Evolutionary conservation across 371 early-diverging fungal species (phyloP).

Genomic region (Syncephalastrum contaminatum): DNA sequence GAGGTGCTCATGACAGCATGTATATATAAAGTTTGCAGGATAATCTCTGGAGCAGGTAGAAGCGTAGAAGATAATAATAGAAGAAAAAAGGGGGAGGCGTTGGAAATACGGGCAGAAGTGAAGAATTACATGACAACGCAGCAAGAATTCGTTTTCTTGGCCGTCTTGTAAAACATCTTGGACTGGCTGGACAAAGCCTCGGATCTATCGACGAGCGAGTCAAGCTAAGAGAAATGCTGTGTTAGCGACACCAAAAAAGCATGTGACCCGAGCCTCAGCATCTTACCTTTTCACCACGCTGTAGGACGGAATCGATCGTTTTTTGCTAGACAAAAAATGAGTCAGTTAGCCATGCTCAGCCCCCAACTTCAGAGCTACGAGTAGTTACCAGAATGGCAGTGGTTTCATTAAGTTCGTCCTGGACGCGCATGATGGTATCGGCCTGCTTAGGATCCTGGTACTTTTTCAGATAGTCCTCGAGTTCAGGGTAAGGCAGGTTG

Average conservation of each 20-base stretch:
- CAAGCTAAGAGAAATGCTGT: constrained; percentile 52
- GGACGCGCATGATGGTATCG: constrained; percentile 94
- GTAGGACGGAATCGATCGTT: constrained; percentile 95
- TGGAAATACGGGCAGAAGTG: too few relatives aligned
- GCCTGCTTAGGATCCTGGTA: constrained; percentile 94
- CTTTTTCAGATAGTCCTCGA: constrained; percentile 70
- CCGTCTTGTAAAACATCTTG: constrained; percentile 98
- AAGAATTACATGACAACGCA: constrained; percentile 62
- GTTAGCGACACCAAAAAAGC: background rate
- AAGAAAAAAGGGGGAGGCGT: too few relatives aligned
- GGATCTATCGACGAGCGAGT: constrained; percentile 89
- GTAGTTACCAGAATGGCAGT: constrained; percentile 82
- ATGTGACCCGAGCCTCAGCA: background rate
- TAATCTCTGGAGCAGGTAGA: too few relatives aligned
- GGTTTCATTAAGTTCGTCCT: constrained; percentile 98
- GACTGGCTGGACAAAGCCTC: constrained; percentile 90
- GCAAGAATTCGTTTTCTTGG: constrained; percentile 96
- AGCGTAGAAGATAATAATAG: too few relatives aligned
- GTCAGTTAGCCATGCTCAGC: too few relatives aligned
- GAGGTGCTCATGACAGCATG: too few relatives aligned
- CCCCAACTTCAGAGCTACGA: constrained; percentile 2
- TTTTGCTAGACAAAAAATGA: constrained; percentile 66
- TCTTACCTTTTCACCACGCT: constrained; percentile 92
- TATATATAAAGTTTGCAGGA: too few relatives aligned
- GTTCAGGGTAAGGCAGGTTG: constrained; percentile 63